Percentiles rank a stretch among this genome's conserved stretches.
These are phyloP conservation scores for Kwoniella heveanensis DNA, from an alignment of 768 basidiomycete species.

Conservation along the genomic window DNA sequence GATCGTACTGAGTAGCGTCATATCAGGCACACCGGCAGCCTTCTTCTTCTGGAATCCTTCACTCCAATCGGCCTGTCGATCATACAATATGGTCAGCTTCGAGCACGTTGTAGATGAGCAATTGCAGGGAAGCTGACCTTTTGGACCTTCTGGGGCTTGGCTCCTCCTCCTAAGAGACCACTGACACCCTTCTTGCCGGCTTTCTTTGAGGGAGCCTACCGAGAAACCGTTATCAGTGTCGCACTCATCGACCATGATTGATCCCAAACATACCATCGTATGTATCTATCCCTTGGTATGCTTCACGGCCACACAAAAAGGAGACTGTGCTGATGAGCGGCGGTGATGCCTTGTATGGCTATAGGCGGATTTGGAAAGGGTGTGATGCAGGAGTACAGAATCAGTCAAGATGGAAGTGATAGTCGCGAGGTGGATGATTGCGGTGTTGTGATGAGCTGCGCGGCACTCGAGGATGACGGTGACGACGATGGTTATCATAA, in stretches of 20 bases:
- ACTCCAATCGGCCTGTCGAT: constrained; percentile 90
- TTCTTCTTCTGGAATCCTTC: constrained; percentile 98
- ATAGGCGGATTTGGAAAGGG: no score
- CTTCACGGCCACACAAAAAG: no score
- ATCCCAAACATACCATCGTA: constrained; percentile 15
- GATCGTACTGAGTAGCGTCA: constrained; percentile 95
- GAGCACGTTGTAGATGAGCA: not conserved
- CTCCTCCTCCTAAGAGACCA: constrained; percentile 42
- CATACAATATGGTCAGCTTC: not conserved
- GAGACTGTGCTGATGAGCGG: no score
- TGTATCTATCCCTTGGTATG: not conserved
- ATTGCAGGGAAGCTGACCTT: constrained; percentile 31
- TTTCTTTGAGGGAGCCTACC: constrained; percentile 55
- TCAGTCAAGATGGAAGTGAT: not conserved
- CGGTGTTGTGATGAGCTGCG: constrained; percentile 14
- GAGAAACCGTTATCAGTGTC: not conserved
- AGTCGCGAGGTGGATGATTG: not conserved
- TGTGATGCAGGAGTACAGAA: not conserved
- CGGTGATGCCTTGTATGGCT: no score
- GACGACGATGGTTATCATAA: not conserved
- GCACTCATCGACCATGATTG: not conserved
- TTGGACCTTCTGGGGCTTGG: constrained; percentile 31
- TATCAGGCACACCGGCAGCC: constrained; percentile 95
- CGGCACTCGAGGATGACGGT: constrained; percentile 4
- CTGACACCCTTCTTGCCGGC: constrained; percentile 54